Percentiles rank a stretch among this genome's conserved stretches.
phyloP scores from a whole-genome alignment of 2,329 filamentous ascomycete genomes.

The Colletotrichum viniferum region DNA sequence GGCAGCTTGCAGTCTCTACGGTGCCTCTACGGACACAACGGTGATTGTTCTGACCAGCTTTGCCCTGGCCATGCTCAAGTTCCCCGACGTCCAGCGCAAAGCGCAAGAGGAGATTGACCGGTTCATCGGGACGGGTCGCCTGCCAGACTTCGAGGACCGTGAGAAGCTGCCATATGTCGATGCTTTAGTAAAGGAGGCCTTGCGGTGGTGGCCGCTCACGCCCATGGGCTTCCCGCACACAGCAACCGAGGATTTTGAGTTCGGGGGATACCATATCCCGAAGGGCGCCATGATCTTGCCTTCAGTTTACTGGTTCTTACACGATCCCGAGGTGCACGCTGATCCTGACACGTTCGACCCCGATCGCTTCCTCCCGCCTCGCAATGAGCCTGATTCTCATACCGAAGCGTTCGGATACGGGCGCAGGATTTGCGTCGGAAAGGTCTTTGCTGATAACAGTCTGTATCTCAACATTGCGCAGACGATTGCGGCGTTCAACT shows the following conservation, averaged over 20 bases:
- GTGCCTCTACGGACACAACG: conserved; percentile 33
- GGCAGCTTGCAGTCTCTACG: conserved; percentile 31
- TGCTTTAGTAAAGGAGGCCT: conserved; percentile 33
- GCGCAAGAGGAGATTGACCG: conserved; percentile 30
- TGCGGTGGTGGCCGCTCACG: conserved; percentile 34
- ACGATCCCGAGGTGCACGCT: conserved; percentile 71
- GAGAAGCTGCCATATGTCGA: conserved; percentile 33
- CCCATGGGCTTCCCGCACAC: conserved; percentile 42
- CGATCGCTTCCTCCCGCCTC: conserved; percentile 33
- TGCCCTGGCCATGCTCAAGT: conserved; percentile 26
- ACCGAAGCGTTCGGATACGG: conserved; percentile 38
- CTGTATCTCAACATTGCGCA: conserved; percentile 37
- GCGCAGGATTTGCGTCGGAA: conserved; percentile 38
- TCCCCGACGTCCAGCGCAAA: conserved; percentile 26
- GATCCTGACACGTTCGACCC: conserved; percentile 36
- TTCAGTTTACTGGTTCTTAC: conserved; percentile 45
- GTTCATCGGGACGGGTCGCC: conserved; percentile 29
- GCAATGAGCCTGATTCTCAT: conserved; percentile 32
- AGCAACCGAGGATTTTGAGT: conserved; percentile 28
- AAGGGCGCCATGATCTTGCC: conserved; percentile 24
- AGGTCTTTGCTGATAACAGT: conserved; percentile 32
- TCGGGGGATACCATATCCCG: conserved; percentile 5
- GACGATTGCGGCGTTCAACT: conserved; percentile 43
- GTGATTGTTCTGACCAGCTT: conserved; percentile 27
- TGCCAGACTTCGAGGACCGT: conserved; percentile 31